Evolutionary conservation across 768 basidiomycete genomes (phyloP), one percentile per base, ranked within the genome.

Genomic region (Favolaschia claudopus): DNA sequence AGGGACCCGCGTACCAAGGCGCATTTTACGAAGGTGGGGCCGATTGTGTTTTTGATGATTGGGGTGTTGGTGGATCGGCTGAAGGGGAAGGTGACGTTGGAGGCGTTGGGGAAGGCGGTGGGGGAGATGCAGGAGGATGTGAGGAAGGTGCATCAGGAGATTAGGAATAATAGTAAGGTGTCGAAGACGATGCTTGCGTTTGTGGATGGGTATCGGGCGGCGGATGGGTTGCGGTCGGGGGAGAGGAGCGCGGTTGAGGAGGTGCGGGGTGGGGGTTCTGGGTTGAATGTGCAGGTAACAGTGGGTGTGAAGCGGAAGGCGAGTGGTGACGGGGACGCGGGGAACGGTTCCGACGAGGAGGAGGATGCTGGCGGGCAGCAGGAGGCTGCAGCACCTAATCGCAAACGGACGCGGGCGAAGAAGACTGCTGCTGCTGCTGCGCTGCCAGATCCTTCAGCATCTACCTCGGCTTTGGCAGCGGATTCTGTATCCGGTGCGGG

Each of bases 41-140:
- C 91, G 0, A 76, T 91, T 36, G 91, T 93, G 69, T 85, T 93
- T 60, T 77, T 89, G 42, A 74, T 81, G 61, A 81, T 84, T 44
- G 77, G 76, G 20, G 64, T 89, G 4, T 70, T 92, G 20, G 81
- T 91, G 15, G 78, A 79, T 13, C 69, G 77, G n/a, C 76, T 81
- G 50, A 85, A 79, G 70, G 72, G 76, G 14, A 67, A 48, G 12
- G 62, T 83, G 54, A 67, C 74, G 3, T 34, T 76, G 59, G 60
- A 59, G 0, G 78, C 80, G 68, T 65, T 91, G 36, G 76, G 82
- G 1, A 61, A 67, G 19, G 80, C 77, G 0, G 78, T 89, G 6
- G 68, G 68, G 9, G 71, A 70, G 17, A 84, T 93, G 85, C 77
- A 92, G 28, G 63, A 62, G 6, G 70, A 80, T 20, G 83, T 91